Base-by-base conservation (phyloP, 352 stramenopile species). In the Poterioochromonas sp. region DNA sequence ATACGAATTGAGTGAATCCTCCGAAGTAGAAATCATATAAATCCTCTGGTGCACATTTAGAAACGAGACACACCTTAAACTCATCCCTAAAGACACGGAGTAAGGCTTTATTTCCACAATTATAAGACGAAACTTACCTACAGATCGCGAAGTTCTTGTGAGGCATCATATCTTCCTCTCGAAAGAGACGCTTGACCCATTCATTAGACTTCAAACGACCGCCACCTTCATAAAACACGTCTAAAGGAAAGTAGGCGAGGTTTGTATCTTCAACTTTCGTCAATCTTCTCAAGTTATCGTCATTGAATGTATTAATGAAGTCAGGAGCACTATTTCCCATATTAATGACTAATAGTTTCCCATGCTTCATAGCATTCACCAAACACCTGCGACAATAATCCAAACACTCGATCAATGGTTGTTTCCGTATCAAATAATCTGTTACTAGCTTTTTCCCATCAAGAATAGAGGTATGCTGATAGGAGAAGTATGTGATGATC, bases 101-200 rank as follows among this genome's bases (percentile, higher is more conserved):
- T n/a, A n/a, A n/a, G n/a, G n/a, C n/a, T n/a, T n/a, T n/a, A n/a
- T n/a, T n/a, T n/a, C n/a, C 47, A 58, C 47, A 58, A 26, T 26
- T 15, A 26, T 58, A 26, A 15, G 26, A 26, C 47, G 26, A 26
- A 15, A 58, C 47, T 65, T 71, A 71, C 62, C 34, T 43, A 44
- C 62, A 71, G 26, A 49, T 41, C 2, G 62, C 39, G 12, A 71
- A n/a, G 32, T 71, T 71, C 32, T 44, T 71, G 34, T 71, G 62
- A 43, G 62, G 62, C 3, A 44, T 34, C 62, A 71, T 71, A 32
- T 71, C 62, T 26, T 43, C 62, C 26, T 40, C 62, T 44, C 62
- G 29, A 71, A 71, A 47, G 8, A 71, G 12, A 35, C 35, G 29
- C 40, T 71, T 26, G 11, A 29, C 35, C 62, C 62, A 71, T 49